phyloP scores from a whole-genome alignment of 148 eudicot genomes.

The Suaeda aralocaspica region DNA sequence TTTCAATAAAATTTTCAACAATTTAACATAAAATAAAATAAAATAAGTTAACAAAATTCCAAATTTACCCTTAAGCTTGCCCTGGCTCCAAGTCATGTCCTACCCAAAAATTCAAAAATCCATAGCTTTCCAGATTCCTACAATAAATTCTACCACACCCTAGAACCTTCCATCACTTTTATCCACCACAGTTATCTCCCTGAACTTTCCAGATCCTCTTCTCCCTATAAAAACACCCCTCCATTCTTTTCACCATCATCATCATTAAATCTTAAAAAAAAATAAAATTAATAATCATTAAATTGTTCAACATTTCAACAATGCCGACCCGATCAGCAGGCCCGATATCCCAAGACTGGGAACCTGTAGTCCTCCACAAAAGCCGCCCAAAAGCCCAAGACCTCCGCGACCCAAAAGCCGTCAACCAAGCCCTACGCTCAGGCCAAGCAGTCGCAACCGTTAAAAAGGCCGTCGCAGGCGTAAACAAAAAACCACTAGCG shows the following conservation, averaged over 20 bases:
- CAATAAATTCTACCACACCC: neutral
- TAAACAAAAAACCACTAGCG: slow-evolving; percentile 45
- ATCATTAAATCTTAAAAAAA: neutral
- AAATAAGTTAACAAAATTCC: no score
- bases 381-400: slow-evolving; percentile 45
- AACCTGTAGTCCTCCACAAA: slow-evolving; percentile 62
- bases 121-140: neutral
- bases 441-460: slow-evolving; percentile 57
- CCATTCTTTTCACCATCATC: neutral
- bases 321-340: slow-evolving; percentile 52
- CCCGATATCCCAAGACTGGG: slow-evolving; percentile 61
- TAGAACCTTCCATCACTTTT: slow-evolving; percentile 12
- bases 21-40: no score
- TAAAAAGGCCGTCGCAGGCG: slow-evolving; percentile 50
- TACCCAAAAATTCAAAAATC: no score
- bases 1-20: no score
- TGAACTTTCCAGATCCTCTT: slow-evolving; percentile 19
- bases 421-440: slow-evolving; percentile 59
- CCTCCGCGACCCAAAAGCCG: slow-evolving; percentile 56
- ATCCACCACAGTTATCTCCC: neutral
- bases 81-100: no score
- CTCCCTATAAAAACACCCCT: slow-evolving; percentile 1
- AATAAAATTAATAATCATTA: no score
- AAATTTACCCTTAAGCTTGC: no score
- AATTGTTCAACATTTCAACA: no score